Evolutionary conservation across 2,329 filamentous ascomycete species (phyloP).

Genomic region (Alternaria viburni): DNA sequence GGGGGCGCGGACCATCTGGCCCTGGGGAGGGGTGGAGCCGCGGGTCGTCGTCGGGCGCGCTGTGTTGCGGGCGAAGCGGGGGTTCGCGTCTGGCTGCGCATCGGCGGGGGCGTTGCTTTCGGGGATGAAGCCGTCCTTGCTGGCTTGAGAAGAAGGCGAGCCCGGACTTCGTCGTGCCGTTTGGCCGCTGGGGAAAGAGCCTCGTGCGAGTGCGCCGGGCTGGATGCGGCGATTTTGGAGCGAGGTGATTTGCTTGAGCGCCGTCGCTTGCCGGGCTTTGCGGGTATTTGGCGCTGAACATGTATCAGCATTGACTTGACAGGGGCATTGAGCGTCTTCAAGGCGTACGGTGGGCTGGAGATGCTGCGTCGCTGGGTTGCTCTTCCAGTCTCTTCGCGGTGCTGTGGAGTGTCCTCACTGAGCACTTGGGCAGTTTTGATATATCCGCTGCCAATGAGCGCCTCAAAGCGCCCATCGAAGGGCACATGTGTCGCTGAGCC

Average conservation of each 20-base stretch:
- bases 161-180: conserved; percentile 7
- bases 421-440: conserved; percentile 20
- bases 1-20: conserved; percentile 42
- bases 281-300: conserved; percentile 25
- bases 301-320: conserved; percentile 13
- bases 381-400: conserved; percentile 36
- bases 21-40: conserved; percentile 23
- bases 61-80: conserved; percentile 17
- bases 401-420: conserved; percentile 34
- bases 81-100: conserved; percentile 7
- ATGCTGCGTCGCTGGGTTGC: conserved; percentile 18
- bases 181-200: conserved; percentile 30
- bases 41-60: conserved; percentile 12
- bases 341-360: conserved; percentile 18
- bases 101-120: conserved; percentile 1
- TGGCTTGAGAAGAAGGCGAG: not conserved
- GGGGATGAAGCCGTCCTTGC: conserved; percentile 7
- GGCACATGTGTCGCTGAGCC: conserved; percentile 44
- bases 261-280: conserved; percentile 31
- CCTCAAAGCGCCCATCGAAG: conserved; percentile 40
- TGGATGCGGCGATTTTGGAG: conserved; percentile 31
- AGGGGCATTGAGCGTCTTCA: not conserved
- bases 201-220: conserved; percentile 26
- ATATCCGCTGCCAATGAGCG: conserved; percentile 30
- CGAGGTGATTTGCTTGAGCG: conserved; percentile 32